A percentile compares a stretch with the other conserved stretches of the same genome.
Conservation (phyloP, 179 eudicot genomes). For the Vitellaria paradoxa region DNA sequence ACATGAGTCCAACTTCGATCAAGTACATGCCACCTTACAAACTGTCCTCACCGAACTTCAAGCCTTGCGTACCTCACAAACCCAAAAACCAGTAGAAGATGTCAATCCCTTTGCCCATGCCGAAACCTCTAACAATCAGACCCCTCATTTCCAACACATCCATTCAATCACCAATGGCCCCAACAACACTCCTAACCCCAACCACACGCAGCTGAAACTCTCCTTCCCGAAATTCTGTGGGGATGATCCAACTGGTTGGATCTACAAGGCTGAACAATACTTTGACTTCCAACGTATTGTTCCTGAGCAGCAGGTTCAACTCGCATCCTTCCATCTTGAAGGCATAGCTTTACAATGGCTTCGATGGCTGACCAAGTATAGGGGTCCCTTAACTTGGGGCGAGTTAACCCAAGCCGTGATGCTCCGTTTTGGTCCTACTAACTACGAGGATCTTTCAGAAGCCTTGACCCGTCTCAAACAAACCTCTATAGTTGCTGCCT, state of each 20-base stretch:
- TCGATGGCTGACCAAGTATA: neutral
- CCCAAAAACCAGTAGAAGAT: neutral
- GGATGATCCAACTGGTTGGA: neutral
- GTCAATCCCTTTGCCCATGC: neutral
- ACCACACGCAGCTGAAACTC: too few species aligned
- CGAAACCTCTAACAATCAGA: neutral
- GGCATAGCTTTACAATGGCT: neutral
- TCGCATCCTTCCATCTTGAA: neutral
- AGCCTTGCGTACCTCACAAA: neutral
- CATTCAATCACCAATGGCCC: neutral
- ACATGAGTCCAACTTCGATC: slow-evolving; percentile 1
- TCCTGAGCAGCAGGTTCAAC: neutral
- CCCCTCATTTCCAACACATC: neutral
- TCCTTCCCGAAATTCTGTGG: neutral
- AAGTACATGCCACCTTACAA: slow-evolving; percentile 1
- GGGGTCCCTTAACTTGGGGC: neutral
- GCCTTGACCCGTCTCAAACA: neutral
- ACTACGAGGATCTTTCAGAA: neutral
- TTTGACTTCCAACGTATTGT: neutral
- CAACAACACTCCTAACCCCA: neutral
- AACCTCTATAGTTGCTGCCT: neutral
- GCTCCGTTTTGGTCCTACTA: neutral
- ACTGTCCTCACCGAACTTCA: neutral
- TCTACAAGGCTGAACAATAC: neutral
- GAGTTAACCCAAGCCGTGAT: neutral